These are phyloP conservation scores for Aspergillus steynii DNA, from an alignment of 495 filamentous ascomycete species.

Conservation along the genomic window DNA sequence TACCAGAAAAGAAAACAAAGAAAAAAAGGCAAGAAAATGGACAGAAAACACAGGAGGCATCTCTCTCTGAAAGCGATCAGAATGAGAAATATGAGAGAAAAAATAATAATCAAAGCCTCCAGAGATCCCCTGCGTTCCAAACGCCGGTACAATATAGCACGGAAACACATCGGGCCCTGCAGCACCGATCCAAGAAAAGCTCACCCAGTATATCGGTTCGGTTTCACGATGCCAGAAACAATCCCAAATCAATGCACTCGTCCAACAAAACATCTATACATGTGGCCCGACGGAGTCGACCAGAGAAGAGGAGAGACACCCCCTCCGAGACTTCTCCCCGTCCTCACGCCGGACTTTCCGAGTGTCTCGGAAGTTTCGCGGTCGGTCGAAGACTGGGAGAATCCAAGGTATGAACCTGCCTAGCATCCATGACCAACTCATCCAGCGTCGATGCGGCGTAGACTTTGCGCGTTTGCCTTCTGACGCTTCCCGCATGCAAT, in stretches of 20 bases:
- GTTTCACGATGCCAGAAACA: conserved; percentile 8
- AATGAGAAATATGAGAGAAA: neutral
- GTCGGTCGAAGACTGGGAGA: neutral
- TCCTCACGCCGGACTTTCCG: conserved; percentile 12
- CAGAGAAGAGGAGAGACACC: conserved; percentile 11
- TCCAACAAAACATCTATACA: conserved; percentile 14
- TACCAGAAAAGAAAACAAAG: conserved; percentile 22
- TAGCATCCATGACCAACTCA: neutral
- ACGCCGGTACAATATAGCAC: conserved; percentile 35
- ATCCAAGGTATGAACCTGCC: neutral
- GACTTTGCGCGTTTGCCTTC: neutral
- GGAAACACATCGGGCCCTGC: conserved; percentile 21
- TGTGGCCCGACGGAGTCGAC: neutral
- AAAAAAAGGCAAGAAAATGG: conserved; percentile 23
- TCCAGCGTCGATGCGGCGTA: neutral
- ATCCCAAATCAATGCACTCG: conserved; percentile 3
- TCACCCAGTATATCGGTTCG: conserved; percentile 11
- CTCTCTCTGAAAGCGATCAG: neutral
- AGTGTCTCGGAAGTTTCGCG: conserved; percentile 6
- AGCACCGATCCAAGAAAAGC: conserved; percentile 26
- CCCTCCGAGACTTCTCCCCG: conserved; percentile 13
- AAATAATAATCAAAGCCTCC: conserved; percentile 26
- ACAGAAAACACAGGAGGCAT: conserved; percentile 12
- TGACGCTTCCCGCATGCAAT: neutral
- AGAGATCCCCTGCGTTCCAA: conserved; percentile 27